Conservation (phyloP, 176 grass and related monocot genomes). For the Hsuehochloa calcarea region DNA sequence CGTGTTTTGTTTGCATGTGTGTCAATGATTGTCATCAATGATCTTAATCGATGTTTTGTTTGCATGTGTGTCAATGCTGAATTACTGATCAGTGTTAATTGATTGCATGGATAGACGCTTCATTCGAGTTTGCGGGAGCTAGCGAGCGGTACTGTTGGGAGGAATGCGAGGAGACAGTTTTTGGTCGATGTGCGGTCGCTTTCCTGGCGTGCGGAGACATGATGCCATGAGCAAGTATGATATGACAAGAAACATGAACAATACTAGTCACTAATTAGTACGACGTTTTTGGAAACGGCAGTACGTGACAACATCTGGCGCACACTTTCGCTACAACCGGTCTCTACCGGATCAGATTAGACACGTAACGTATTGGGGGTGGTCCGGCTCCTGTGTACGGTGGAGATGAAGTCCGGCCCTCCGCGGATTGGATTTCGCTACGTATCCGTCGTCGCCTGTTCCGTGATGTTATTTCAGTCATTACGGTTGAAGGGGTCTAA, state of each 20-base stretch:
- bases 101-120: neutral
- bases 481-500: too few species aligned
- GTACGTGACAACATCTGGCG: neutral
- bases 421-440: too few species aligned
- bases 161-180: conserved; percentile 27
- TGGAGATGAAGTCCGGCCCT: too few species aligned
- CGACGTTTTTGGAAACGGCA: neutral
- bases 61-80: neutral
- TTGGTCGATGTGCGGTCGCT: conserved; percentile 46
- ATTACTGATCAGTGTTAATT: neutral
- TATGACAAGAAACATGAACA: neutral
- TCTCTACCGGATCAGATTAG: too few species aligned
- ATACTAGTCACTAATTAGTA: neutral
- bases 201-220: neutral
- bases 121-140: neutral
- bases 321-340: too few species aligned
- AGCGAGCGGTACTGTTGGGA: neutral
- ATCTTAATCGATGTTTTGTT: neutral
- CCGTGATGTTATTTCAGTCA: too few species aligned
- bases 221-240: too few species aligned
- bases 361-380: too few species aligned
- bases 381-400: too few species aligned
- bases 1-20: too few species aligned
- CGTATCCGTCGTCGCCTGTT: too few species aligned
- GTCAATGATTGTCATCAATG: too few species aligned